Conservation (phyloP, 148 eudicot species). For the Persicaria tinctoria region DNA sequence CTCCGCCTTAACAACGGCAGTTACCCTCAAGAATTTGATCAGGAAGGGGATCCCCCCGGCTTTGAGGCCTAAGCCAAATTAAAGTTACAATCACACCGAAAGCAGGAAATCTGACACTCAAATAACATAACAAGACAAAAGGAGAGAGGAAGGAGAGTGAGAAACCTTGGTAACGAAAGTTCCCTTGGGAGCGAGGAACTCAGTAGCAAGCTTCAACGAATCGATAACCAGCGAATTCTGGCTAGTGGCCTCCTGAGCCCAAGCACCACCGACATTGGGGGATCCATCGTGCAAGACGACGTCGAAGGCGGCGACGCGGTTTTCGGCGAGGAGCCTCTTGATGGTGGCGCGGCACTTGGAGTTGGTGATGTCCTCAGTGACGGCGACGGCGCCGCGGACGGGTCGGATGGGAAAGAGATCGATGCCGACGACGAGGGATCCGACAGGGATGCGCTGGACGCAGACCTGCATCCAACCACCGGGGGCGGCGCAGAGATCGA, state of each 20-base stretch:
- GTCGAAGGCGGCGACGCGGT: constrained; percentile 60
- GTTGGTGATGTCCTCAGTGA: constrained; percentile 69
- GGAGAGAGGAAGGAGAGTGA: background rate
- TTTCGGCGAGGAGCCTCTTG: constrained; percentile 45
- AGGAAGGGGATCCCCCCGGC: constrained; percentile 85
- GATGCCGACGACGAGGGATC: constrained; percentile 65
- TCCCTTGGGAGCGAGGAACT: constrained; percentile 80
- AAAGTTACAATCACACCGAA: background rate
- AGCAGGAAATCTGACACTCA: background rate
- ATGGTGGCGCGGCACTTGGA: constrained; percentile 51
- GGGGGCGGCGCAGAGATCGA: constrained; percentile 96
- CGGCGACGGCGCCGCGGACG: constrained; percentile 56
- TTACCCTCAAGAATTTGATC: constrained; percentile 71
- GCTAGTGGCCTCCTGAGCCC: constrained; percentile 87
- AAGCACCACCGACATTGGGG: constrained; percentile 93
- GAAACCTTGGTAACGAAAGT: constrained; percentile 72
- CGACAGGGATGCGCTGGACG: constrained; percentile 70
- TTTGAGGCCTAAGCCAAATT: constrained; percentile 48
- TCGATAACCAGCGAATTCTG: constrained; percentile 91
- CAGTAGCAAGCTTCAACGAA: constrained; percentile 77
- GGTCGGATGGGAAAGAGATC: constrained; percentile 79
- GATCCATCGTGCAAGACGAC: constrained; percentile 85
- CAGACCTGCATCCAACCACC: constrained; percentile 96
- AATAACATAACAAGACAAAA: background rate
- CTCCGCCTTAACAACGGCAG: constrained; percentile 60